Conservation (phyloP, 345 rosid species). For the Euclidium syriacum region DNA sequence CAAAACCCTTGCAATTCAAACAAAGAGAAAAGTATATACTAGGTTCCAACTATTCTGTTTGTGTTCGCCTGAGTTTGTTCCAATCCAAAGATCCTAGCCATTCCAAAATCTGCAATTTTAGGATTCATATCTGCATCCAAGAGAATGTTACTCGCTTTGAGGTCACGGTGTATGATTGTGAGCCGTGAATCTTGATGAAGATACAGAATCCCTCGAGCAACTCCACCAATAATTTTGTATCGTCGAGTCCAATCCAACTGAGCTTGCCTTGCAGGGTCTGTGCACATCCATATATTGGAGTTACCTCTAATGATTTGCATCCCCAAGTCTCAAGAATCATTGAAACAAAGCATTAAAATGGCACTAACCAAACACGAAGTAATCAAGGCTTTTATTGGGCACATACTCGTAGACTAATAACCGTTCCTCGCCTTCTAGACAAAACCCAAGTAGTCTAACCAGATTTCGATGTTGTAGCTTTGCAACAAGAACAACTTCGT, state of each 20-base stretch:
- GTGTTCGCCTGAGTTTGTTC: neutral
- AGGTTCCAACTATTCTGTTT: neutral
- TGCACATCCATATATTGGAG: too few relatives aligned
- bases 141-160: slow-evolving; percentile 13
- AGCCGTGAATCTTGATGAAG: slow-evolving; percentile 19
- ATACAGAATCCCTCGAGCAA: slow-evolving; percentile 10
- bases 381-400: slow-evolving; percentile 25
- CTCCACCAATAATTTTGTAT: slow-evolving; percentile 1
- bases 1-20: too few relatives aligned
- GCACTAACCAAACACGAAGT: slow-evolving; percentile 7
- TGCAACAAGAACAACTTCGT: slow-evolving; percentile 41
- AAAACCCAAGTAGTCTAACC: slow-evolving; percentile 42
- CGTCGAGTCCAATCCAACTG: slow-evolving; percentile 1
- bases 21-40: too few relatives aligned
- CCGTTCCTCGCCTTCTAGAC: slow-evolving; percentile 35
- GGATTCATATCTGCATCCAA: slow-evolving; percentile 17
- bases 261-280: neutral
- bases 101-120: slow-evolving; percentile 4
- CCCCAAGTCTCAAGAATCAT: too few relatives aligned
- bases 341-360: too few relatives aligned
- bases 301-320: too few relatives aligned
- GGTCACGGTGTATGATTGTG: slow-evolving; percentile 21
- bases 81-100: slow-evolving; percentile 6
- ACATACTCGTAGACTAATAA: slow-evolving; percentile 20
- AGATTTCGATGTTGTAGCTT: slow-evolving; percentile 49